A percentile compares a stretch with the other conserved stretches of the same genome.
These are phyloP conservation scores for Pittosporum tobira DNA, from an alignment of 129 eudicot genomes.

Conservation along the genomic window DNA sequence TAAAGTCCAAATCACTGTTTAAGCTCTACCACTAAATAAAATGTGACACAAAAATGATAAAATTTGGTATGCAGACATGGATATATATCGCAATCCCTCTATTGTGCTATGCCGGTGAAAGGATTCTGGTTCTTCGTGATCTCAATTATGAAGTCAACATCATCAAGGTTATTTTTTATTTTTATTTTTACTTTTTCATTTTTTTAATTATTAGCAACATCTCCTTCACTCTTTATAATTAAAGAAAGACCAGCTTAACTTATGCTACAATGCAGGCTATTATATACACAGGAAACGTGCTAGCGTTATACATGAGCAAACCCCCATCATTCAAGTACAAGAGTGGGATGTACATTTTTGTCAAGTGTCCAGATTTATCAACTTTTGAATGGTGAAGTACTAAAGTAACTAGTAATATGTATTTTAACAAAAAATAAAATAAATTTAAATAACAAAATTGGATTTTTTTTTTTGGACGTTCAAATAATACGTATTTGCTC, in stretches of 20 bases:
- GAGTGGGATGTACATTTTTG: conserved; percentile 97
- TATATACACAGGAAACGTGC: conserved; percentile 75
- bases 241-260: background rate
- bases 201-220: background rate
- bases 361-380: conserved; percentile 86
- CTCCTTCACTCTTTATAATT: background rate
- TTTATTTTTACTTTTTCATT: too few species aligned
- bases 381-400: conserved; percentile 64
- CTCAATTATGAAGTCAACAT: conserved; percentile 41
- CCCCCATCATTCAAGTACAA: conserved; percentile 82
- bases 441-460: too few species aligned
- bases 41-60: too few species aligned
- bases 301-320: conserved; percentile 85
- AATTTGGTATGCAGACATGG: conserved; percentile 63
- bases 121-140: conserved; percentile 52
- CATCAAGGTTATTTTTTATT: conserved; percentile 77
- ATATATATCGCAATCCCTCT: conserved; percentile 70
- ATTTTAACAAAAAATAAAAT: too few species aligned
- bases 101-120: conserved; percentile 50
- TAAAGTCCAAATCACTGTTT: too few species aligned
- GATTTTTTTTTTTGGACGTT: too few species aligned
- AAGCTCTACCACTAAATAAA: background rate
- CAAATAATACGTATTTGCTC: background rate
- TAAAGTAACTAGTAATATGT: background rate
- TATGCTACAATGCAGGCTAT: conserved; percentile 53